A percentile compares a stretch with the other conserved stretches of the same genome.
Evolutionary conservation across 202 grass and related monocot species (phyloP).

Genomic region (Brachypodium distachyon): DNA sequence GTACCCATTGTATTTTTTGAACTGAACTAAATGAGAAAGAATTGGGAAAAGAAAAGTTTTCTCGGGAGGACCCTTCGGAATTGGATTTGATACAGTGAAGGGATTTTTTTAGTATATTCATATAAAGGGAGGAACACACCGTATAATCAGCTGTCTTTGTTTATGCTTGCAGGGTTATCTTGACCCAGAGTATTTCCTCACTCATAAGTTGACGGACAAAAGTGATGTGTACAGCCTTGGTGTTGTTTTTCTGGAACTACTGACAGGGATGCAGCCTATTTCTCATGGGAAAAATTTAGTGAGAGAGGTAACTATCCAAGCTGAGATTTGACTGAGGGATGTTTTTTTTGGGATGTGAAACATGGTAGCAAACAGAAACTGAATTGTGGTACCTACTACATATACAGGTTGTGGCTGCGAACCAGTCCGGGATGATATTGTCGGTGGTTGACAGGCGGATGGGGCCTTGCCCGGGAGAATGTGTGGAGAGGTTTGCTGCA

Average conservation of each 20-base stretch:
- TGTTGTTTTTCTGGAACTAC: constrained; percentile 82
- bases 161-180: constrained; percentile 76
- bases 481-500: constrained; percentile 54
- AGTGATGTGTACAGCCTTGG: constrained; percentile 97
- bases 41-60: too few species aligned
- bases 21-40: too few species aligned
- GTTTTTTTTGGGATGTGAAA: not conserved
- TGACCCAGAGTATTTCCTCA: constrained; percentile 98
- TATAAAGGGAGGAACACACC: too few species aligned
- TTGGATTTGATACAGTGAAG: too few species aligned
- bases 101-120: too few species aligned
- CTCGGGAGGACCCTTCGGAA: too few species aligned
- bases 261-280: constrained; percentile 97
- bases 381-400: not conserved
- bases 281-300: constrained; percentile 95
- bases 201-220: constrained; percentile 93
- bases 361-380: not conserved
- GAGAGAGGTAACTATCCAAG: constrained; percentile 48
- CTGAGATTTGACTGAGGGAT: not conserved
- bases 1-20: too few species aligned
- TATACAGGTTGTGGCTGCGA: constrained; percentile 47
- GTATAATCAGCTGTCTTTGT: not conserved
- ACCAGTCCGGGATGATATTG: constrained; percentile 62
- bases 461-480: constrained; percentile 54
- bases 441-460: constrained; percentile 54